Evolutionary conservation across 352 stramenopile genomes (phyloP).

Genomic region (Globisporangium radiosum): DNA sequence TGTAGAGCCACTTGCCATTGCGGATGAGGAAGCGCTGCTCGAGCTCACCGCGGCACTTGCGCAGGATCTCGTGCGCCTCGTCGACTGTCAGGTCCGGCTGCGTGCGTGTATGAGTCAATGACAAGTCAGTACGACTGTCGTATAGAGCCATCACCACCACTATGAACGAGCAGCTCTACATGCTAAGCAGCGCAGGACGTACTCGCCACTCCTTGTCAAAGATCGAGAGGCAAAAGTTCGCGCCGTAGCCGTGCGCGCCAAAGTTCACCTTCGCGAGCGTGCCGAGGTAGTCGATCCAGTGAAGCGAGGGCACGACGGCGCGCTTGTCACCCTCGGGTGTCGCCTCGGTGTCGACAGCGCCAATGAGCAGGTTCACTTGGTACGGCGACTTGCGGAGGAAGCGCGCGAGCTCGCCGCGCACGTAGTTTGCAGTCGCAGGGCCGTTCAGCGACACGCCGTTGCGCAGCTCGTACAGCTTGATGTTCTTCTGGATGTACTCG

Average conservation of each 20-base stretch:
- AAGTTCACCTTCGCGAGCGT: conserved; percentile 85
- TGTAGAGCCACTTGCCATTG: conserved; percentile 85
- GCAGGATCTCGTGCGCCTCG: conserved; percentile 61
- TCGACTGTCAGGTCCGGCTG: conserved; percentile 76
- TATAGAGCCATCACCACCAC: background rate
- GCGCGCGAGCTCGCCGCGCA: conserved; percentile 71
- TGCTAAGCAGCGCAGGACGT: conserved; percentile 1
- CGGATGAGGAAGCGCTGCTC: conserved; percentile 83
- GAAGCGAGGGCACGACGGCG: conserved; percentile 50
- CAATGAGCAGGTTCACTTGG: conserved; percentile 83
- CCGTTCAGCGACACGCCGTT: conserved; percentile 83
- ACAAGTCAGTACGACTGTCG: conserved; percentile 1
- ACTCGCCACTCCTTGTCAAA: conserved; percentile 85
- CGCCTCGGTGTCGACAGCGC: conserved; percentile 48
- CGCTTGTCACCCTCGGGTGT: conserved; percentile 18
- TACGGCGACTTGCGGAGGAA: conserved; percentile 80
- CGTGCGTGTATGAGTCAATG: background rate
- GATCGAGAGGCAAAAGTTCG: conserved; percentile 83
- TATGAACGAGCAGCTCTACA: background rate
- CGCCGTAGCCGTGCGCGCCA: conserved; percentile 76
- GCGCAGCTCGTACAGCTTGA: conserved; percentile 88
- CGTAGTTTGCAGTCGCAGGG: conserved; percentile 76
- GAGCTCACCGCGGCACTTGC: conserved; percentile 76
- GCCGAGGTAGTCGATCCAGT: conserved; percentile 88
- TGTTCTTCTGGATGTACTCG: conserved; percentile 89